These are phyloP conservation scores for Sistotremastrum suecicum DNA, from an alignment of 768 basidiomycete genomes.

Conservation along the genomic window DNA sequence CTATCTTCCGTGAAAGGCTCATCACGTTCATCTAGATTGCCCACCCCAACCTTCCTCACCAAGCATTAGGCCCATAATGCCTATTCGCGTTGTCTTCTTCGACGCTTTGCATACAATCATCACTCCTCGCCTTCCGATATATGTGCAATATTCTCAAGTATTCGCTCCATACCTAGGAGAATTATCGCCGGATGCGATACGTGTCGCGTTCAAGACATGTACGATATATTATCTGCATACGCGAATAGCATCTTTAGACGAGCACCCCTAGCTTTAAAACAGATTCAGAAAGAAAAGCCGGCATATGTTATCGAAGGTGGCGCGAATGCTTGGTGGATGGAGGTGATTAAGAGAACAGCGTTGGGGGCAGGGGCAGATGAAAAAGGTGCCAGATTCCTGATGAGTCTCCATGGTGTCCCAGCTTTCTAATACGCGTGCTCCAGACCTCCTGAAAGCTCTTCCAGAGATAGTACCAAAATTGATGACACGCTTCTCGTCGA, in stretches of 20 bases:
- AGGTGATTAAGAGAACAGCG: constrained; percentile 62
- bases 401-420: background rate
- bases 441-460: constrained; percentile 43
- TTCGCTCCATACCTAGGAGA: constrained; percentile 56
- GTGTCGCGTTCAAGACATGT: constrained; percentile 36
- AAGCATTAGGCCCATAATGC: too few species aligned
- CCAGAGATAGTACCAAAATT: constrained; percentile 42
- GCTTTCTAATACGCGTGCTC: background rate
- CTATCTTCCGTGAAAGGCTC: too few species aligned
- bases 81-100: constrained; percentile 58
- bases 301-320: constrained; percentile 34
- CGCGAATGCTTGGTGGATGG: constrained; percentile 56
- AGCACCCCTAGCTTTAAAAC: constrained; percentile 24
- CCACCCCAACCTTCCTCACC: too few species aligned
- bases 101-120: constrained; percentile 69
- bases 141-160: constrained; percentile 48
- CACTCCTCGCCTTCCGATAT: constrained; percentile 50
- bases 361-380: constrained; percentile 58
- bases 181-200: constrained; percentile 37
- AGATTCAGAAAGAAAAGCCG: constrained; percentile 44
- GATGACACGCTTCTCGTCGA: constrained; percentile 55
- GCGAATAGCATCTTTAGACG: background rate
- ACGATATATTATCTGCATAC: background rate
- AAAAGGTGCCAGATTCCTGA: constrained; percentile 23
- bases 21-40: too few species aligned